Evolutionary conservation across 495 filamentous ascomycete genomes (phyloP).

Genomic region (Entonaema liquescens): DNA sequence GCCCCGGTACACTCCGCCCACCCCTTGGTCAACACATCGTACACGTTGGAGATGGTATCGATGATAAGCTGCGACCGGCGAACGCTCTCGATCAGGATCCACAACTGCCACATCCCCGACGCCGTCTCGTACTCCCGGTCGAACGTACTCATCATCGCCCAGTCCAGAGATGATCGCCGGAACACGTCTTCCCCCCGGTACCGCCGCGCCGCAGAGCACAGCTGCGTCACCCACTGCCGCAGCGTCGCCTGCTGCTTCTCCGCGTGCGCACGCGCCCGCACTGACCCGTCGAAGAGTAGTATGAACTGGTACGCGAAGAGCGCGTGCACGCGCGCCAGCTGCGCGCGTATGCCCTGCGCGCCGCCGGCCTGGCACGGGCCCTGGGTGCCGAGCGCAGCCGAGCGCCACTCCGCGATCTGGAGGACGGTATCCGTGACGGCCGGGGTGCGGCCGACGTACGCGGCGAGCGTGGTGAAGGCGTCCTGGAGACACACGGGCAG

Average conservation of each 20-base stretch:
- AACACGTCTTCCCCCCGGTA: background rate
- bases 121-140: slow-evolving; percentile 6
- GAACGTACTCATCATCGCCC: background rate
- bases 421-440: background rate
- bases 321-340: background rate
- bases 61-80: slow-evolving; percentile 9
- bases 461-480: background rate
- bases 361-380: background rate
- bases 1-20: background rate
- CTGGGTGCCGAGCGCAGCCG: background rate
- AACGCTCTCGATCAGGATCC: slow-evolving; percentile 16
- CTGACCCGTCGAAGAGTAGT: slow-evolving; percentile 11
- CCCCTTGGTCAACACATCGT: slow-evolving; percentile 4
- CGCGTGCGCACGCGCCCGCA: slow-evolving; percentile 8
- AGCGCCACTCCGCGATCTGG: background rate
- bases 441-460: background rate
- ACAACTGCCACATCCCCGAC: slow-evolving; percentile 5
- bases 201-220: background rate
- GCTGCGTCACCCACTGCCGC: background rate
- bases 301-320: slow-evolving; percentile 15
- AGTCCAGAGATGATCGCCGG: too few relatives aligned
- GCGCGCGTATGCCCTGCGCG: background rate
- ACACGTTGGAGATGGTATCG: slow-evolving; percentile 25
- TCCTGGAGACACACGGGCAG: background rate
- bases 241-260: slow-evolving; percentile 7